Evolutionary conservation across 768 basidiomycete genomes (phyloP), one percentile per base, ranked within the genome.

Genomic region (Chlorophyllum brunneum): DNA sequence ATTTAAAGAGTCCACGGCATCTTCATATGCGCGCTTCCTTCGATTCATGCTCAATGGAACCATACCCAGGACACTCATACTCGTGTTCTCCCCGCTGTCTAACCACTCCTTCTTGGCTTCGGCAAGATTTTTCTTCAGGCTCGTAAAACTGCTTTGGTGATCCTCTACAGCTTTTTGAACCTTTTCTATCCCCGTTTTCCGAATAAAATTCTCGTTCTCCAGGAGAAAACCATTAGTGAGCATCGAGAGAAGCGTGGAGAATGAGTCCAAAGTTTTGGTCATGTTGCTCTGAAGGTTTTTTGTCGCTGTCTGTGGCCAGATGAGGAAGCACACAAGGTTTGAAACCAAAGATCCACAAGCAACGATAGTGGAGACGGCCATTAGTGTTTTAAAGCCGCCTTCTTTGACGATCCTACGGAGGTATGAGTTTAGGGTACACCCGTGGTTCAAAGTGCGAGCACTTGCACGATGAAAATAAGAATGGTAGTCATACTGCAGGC

Each of bases 81-180:
- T 58, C 39, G 58, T 44, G 6, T 44, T 58, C 13, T 42, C 61
- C 36, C 57, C 60, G 29, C 39, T 59, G 18, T 60, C 66, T 6
- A 82, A 69, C 75, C 91, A 86, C 68, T 99, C 95, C 9, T 87
- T 89, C 57, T 85, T 85, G 7, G 95, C 94, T 67, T 98, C 95
- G 0, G 72, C 76, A 4, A 98, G 74, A 58, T 83, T 90, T 62
- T 87, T 86, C 71, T 94, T 92, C 53, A 99, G 79, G 34, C 81
- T 83, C 6, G 89, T 95, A 64, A 98, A 98, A 47, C 90, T 89
- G 31, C 82, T 81, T 58, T 95, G 91, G 59, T 98, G 95, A 40
- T 81, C 78, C 57, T 88, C 80, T 37, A 93, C 85, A 1, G 95
- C 95, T 16, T 78, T 78, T 56, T 88, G 83, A 42, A 98, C 76